Evolutionary conservation across 1,284 basidiomycete genomes (phyloP).

Genomic region (Ustilago cynodontis): DNA sequence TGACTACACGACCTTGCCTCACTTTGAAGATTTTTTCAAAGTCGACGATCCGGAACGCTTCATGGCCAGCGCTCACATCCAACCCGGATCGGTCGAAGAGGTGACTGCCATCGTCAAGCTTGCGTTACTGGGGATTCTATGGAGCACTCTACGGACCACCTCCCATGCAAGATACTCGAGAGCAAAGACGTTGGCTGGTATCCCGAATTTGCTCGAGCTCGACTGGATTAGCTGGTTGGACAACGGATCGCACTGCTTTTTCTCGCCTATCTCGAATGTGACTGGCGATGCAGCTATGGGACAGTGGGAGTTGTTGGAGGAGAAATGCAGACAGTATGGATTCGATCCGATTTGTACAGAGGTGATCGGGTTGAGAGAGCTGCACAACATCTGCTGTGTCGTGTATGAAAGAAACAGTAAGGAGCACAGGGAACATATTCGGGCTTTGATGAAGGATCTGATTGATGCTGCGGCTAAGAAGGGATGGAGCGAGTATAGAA

Average conservation of each 20-base stretch:
- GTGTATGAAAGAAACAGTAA: conserved; percentile 57
- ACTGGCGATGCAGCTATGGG: conserved; percentile 38
- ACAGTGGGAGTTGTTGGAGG: conserved; percentile 38
- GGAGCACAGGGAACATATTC: conserved; percentile 51
- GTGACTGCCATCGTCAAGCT: conserved; percentile 41
- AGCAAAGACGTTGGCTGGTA: conserved; percentile 54
- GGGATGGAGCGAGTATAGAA: conserved; percentile 54
- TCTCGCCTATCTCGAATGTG: conserved; percentile 50
- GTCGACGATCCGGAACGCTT: conserved; percentile 20
- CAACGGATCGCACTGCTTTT: conserved; percentile 55
- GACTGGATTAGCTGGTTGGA: conserved; percentile 56
- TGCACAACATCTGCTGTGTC: conserved; percentile 54
- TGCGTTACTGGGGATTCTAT: conserved; percentile 54
- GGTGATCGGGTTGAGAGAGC: conserved; percentile 42
- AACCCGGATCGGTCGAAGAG: conserved; percentile 29
- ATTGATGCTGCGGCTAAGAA: conserved; percentile 55
- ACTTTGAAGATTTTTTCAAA: conserved; percentile 18
- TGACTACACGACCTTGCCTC: conserved; percentile 12
- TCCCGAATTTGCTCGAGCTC: conserved; percentile 53
- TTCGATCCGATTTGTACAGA: conserved; percentile 57
- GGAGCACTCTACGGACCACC: conserved; percentile 56
- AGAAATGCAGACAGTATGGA: conserved; percentile 35
- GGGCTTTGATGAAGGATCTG: conserved; percentile 28
- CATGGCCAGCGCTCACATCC: conserved; percentile 20
- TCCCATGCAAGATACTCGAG: conserved; percentile 42